Percentiles rank a stretch among this genome's conserved stretches.
phyloP scores from a whole-genome alignment of 1,284 basidiomycete genomes.

The Sporisorium reilianum region DNA sequence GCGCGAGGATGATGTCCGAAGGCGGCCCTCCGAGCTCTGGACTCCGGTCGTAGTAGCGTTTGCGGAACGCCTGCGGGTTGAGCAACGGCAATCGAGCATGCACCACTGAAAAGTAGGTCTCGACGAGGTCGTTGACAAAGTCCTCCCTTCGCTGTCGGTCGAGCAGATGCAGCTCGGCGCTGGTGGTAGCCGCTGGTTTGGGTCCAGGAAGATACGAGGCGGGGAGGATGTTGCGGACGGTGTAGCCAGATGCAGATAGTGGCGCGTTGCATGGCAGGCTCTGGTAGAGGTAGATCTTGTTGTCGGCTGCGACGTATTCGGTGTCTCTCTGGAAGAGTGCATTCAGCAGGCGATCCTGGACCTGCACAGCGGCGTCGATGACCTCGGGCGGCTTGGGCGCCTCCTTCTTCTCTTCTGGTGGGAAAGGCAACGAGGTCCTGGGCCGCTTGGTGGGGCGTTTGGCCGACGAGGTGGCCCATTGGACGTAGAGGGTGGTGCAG shows the following conservation, averaged over 20 bases:
- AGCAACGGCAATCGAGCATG: constrained; percentile 56
- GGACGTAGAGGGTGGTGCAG: constrained; percentile 60
- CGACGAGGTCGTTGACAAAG: constrained; percentile 55
- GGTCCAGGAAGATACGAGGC: constrained; percentile 33
- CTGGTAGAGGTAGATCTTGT: constrained; percentile 27
- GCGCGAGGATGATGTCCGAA: constrained; percentile 82
- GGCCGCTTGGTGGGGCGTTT: constrained; percentile 55
- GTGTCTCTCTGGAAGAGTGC: constrained; percentile 46
- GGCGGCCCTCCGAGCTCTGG: constrained; percentile 48
- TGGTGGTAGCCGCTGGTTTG: constrained; percentile 46
- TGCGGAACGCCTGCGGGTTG: constrained; percentile 48
- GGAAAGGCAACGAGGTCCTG: constrained; percentile 25
- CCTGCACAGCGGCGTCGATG: constrained; percentile 27
- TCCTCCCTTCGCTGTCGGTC: constrained; percentile 47
- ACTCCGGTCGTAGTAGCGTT: constrained; percentile 42
- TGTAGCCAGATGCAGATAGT: constrained; percentile 24
- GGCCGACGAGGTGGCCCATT: constrained; percentile 55
- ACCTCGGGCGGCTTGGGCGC: constrained; percentile 40
- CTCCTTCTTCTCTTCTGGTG: constrained; percentile 36
- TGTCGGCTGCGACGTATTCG: constrained; percentile 28
- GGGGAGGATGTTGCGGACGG: constrained; percentile 29
- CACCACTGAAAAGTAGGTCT: constrained; percentile 59
- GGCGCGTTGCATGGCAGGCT: constrained; percentile 33
- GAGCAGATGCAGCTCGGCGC: constrained; percentile 47
- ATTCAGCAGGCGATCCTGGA: constrained; percentile 38